Conservation (phyloP, 495 filamentous ascomycete species). For the Hamigera avellanea region DNA sequence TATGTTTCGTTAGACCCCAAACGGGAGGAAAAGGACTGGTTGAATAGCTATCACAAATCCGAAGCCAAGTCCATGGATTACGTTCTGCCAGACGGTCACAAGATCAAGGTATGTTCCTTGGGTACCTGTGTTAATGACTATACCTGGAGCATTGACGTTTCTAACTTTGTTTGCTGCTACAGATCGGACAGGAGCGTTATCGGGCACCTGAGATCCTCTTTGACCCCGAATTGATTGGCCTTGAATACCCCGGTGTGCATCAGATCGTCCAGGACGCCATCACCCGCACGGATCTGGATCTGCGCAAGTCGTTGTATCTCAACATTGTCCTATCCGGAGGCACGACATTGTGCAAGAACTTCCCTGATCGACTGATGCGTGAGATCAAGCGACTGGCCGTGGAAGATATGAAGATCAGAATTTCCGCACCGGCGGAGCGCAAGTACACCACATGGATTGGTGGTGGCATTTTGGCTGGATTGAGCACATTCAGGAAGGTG, state of each 20-base stretch:
- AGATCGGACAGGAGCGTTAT: slow-evolving; percentile 88
- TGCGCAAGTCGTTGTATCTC: slow-evolving; percentile 84
- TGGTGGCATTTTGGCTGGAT: slow-evolving; percentile 89
- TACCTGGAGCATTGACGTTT: background rate
- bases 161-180: slow-evolving; percentile 1
- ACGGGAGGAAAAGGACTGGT: slow-evolving; percentile 94
- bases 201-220: slow-evolving; percentile 96
- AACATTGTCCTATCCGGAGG: slow-evolving; percentile 97
- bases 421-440: slow-evolving; percentile 91
- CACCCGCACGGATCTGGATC: slow-evolving; percentile 91
- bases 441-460: slow-evolving; percentile 99
- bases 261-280: slow-evolving; percentile 97
- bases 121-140: background rate
- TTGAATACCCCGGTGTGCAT: slow-evolving; percentile 94
- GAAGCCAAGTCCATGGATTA: slow-evolving; percentile 73
- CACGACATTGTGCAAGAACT: slow-evolving; percentile 82
- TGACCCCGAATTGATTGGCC: slow-evolving; percentile 90
- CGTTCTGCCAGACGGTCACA: slow-evolving; percentile 81
- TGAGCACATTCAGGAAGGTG: slow-evolving; percentile 98
- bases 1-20: slow-evolving; percentile 90
- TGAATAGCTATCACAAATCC: slow-evolving; percentile 38
- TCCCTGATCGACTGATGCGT: slow-evolving; percentile 84
- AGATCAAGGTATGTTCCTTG: slow-evolving; percentile 56
- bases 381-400: slow-evolving; percentile 90
- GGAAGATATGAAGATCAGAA: slow-evolving; percentile 98